Evolutionary conservation across 441 rosid species (phyloP), one percentile per base, ranked within the genome.

Genomic region (Eruca vesicaria): DNA sequence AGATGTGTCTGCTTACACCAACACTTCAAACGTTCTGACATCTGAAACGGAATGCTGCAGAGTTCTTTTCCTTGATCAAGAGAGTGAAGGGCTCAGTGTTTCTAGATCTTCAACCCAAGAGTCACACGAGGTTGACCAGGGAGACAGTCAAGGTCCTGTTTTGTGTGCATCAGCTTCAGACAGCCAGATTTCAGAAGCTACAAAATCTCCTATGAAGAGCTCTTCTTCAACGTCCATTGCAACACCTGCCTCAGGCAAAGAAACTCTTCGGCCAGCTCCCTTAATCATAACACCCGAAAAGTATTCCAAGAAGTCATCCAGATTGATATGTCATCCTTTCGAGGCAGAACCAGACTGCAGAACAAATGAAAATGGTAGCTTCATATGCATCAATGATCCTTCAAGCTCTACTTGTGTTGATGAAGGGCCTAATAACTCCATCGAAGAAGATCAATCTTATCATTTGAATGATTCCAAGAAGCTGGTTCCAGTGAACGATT

Each of bases 31-130:
- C 11, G 73, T 83, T 50, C 75, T 88, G 77, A 82, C 87, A 68
- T 79, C 97, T 43, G 98, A 96, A 78, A 92, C 90, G 78, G 97
- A 92, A 82, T 92, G 93, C 81, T 91, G 97, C 80, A 83, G 87
- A 83, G 82, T 86, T 72, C 85, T 93, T 70, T 92, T 93, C 69
- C 89, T 87, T 0, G 97, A 93, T 68, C 85, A 82, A 76, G 79
- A 84, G 50, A 86, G 71, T 56, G 81, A 81, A 69, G 84, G 71
- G 59, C 68, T 76, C 64, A 84, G 85, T 83, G 61, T 86, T 73
- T 70, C 89, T 56, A 88, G 63, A 79, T 76, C 79, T 79, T 76
- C 78, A 68, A 74, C 73, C 0, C 79, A 84, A 72, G 86, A 75
- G 43, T 41, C 84, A 57, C 78, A 74, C 68, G 63, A 79, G 74